Base-by-base conservation (phyloP, 2,329 filamentous ascomycete genomes). In the Neofusicoccum cordaticola region DNA sequence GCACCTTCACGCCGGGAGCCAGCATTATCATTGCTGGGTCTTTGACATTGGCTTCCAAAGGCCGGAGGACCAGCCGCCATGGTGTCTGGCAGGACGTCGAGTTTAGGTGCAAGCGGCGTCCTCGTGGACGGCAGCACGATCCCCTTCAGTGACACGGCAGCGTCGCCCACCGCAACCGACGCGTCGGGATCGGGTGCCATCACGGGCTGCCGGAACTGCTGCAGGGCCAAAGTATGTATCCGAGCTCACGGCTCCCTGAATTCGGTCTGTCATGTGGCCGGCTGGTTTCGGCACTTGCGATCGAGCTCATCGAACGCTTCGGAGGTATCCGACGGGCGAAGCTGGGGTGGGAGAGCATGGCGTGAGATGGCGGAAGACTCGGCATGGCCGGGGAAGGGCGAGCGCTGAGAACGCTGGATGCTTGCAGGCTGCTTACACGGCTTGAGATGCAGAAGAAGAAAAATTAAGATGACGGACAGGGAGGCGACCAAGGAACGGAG, bases 401-500 rank as follows among this genome's bases (percentile, higher is more conserved):
- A 5, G 27, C 27, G 37, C 51, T 41, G 37, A 56, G 42, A 9
- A 47, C 37, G 12, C 45, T 17, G n/a, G 53, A 45, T 35, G 53
- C 53, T 58, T 58, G 42, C 56, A 37, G 41, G 17, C 13, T 60
- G 39, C 53, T 58, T 58, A 17, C 41, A 58, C 53, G 22, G 53
- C 41, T 44, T 39, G 13, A 11, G 13, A 15, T 17, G 42, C 4
- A 17, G 42, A 44, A 60, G 56, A 53, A 39, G 50, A 37, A 60
- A 47, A 60, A 45, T 37, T 22, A 47, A 47, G 42, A 60, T 37
- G 27, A 47, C 9, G 31, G 19, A 34, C 31, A 37, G 34, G 50
- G 50, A 39, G 34, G 15, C 15, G 13, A 52, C 22, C 53, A 58
- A 35, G 53, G 41, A 45, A 35, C 27, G 3, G 39, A 19, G 53